Percentiles rank a stretch among this genome's conserved stretches.
phyloP scores from a whole-genome alignment of 2,329 filamentous ascomycete genomes.

The Fusarium sp. region DNA sequence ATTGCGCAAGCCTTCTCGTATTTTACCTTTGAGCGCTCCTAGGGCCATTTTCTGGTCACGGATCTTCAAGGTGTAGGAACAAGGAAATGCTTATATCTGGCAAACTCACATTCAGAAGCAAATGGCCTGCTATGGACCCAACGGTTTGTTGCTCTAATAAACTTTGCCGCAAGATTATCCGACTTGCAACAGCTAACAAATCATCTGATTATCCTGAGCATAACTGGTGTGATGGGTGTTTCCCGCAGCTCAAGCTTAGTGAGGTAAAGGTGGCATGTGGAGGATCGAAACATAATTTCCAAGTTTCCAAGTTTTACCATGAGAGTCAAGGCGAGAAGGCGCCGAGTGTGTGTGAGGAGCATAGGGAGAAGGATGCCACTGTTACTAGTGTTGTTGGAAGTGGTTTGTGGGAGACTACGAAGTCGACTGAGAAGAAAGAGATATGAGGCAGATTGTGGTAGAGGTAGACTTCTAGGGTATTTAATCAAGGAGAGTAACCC shows the following conservation, averaged over 20 bases:
- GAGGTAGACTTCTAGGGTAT: not conserved
- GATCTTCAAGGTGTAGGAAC: constrained; percentile 49
- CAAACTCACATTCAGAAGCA: not conserved
- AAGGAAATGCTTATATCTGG: constrained; percentile 23
- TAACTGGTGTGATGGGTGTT: constrained; percentile 46
- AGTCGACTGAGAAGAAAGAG: not conserved
- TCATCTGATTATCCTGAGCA: constrained; percentile 36
- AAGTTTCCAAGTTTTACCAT: constrained; percentile 46
- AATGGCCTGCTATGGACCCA: constrained; percentile 43
- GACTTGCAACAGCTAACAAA: constrained; percentile 27
- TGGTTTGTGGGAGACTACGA: constrained; percentile 3
- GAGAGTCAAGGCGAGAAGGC: constrained; percentile 44
- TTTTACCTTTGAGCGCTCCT: constrained; percentile 53
- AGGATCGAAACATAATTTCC: constrained; percentile 43
- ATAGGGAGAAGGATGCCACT: constrained; percentile 2
- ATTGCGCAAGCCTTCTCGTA: constrained; percentile 52
- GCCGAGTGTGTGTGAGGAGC: constrained; percentile 36
- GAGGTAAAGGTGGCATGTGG: constrained; percentile 35
- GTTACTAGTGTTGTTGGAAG: not conserved
- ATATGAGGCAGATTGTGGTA: not conserved
- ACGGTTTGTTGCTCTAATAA: constrained; percentile 51
- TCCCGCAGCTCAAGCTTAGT: constrained; percentile 41
- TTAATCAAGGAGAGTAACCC: not conserved
- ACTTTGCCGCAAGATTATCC: constrained; percentile 48
- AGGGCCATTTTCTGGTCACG: constrained; percentile 45